Evolutionary conservation across 1,284 basidiomycete genomes (phyloP).

Genomic region (Limonomyces culmigenus): DNA sequence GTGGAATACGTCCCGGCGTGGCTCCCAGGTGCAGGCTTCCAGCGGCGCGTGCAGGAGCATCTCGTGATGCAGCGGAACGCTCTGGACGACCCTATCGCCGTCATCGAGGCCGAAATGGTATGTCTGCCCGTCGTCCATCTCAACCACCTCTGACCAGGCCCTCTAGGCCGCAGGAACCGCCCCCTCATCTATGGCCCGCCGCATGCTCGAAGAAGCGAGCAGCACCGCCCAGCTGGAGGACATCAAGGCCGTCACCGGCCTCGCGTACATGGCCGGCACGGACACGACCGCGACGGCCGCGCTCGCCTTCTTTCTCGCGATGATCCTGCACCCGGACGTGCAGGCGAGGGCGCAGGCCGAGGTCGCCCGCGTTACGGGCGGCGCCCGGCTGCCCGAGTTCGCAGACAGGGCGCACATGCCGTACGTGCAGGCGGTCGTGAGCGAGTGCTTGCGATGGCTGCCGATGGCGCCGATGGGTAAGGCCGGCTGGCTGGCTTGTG

Average conservation of each 20-base stretch:
- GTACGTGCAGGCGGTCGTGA: constrained; percentile 11
- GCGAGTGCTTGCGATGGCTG: constrained; percentile 4
- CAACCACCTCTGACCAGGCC: no score
- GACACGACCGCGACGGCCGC: constrained; percentile 1
- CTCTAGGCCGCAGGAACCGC: no score
- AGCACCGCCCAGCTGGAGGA: not conserved
- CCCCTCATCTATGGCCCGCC: no score
- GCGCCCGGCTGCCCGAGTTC: constrained; percentile 6
- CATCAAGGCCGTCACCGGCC: not conserved
- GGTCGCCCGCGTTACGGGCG: constrained; percentile 12
- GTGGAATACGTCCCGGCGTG: constrained; percentile 17
- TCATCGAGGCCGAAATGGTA: no score
- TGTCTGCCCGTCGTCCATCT: no score
- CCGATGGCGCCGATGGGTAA: constrained; percentile 2
- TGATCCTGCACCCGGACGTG: constrained; percentile 8
- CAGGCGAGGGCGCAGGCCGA: constrained; percentile 13
- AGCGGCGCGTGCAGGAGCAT: constrained; percentile 5
- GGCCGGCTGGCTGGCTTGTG: not conserved
- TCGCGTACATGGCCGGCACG: constrained; percentile 1
- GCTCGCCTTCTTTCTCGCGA: constrained; percentile 2
- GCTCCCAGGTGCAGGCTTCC: constrained; percentile 19
- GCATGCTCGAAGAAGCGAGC: no score
- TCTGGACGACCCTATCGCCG: no score
- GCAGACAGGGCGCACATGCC: constrained; percentile 10
- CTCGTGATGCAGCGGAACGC: no score